These are phyloP conservation scores for Pichia sp. DNA, from an alignment of 1,139 yeast genomes.

Conservation along the genomic window DNA sequence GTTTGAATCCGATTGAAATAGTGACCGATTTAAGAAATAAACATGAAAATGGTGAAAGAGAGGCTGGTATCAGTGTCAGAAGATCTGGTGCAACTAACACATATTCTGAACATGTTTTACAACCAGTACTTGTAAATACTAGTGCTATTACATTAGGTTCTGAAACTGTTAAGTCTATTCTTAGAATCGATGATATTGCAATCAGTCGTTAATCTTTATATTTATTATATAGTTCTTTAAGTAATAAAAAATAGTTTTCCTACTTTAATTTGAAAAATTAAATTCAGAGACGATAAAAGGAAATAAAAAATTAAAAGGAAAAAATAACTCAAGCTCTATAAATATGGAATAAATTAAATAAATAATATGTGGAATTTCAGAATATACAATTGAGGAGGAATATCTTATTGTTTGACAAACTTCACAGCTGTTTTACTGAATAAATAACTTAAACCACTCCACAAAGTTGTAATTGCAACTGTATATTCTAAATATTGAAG, in stretches of 20 bases:
- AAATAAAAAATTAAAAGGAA: too few species aligned
- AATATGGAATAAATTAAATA: neutral
- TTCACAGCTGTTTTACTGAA: slow-evolving; percentile 64
- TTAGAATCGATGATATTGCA: slow-evolving; percentile 95
- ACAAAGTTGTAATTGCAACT: slow-evolving; percentile 71
- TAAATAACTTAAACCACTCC: slow-evolving; percentile 75
- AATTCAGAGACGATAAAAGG: too few species aligned
- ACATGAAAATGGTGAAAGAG: slow-evolving; percentile 85
- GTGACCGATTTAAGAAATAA: slow-evolving; percentile 91
- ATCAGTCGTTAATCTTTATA: slow-evolving; percentile 54
- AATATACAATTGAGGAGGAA: too few species aligned
- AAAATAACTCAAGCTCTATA: too few species aligned
- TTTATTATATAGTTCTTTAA: too few species aligned
- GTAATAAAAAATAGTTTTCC: too few species aligned
- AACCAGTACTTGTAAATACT: slow-evolving; percentile 91
- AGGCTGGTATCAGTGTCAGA: slow-evolving; percentile 95
- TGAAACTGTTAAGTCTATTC: slow-evolving; percentile 90
- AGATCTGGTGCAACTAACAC: slow-evolving; percentile 92
- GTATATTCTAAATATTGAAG: slow-evolving; percentile 43
- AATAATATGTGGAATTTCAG: neutral
- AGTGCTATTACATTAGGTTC: slow-evolving; percentile 93
- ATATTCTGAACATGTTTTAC: slow-evolving; percentile 88
- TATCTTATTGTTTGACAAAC: slow-evolving; percentile 13
- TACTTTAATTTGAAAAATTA: too few species aligned
- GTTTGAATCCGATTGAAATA: slow-evolving; percentile 88